phyloP scores from a whole-genome alignment of 2,329 filamentous ascomycete species.

The Penicillium janthinellum region DNA sequence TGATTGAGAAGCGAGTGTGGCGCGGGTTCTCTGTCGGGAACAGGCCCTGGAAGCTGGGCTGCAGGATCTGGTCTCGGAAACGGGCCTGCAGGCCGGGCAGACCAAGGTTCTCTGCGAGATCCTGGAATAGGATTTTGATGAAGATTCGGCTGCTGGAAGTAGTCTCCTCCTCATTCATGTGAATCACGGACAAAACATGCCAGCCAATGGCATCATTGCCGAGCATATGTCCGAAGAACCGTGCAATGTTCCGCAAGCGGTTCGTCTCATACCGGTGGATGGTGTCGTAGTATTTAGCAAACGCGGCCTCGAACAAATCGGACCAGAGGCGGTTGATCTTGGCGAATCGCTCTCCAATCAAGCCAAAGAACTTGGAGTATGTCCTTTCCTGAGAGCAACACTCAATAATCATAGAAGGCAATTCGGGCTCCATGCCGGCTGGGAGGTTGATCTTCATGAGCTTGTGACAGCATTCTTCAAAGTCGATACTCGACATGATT shows the following conservation, averaged over 20 bases:
- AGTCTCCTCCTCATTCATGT: constrained; percentile 94
- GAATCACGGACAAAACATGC: constrained; percentile 83
- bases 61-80: constrained; percentile 75
- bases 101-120: constrained; percentile 83
- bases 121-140: constrained; percentile 96
- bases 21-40: constrained; percentile 88
- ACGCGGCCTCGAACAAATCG: constrained; percentile 86
- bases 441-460: constrained; percentile 92
- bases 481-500: constrained; percentile 94
- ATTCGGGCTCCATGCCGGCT: constrained; percentile 79
- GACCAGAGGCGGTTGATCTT: constrained; percentile 96
- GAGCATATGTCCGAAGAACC: constrained; percentile 91
- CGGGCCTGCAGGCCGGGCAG: constrained; percentile 76
- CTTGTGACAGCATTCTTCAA: constrained; percentile 97
- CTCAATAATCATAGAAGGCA: constrained; percentile 96
- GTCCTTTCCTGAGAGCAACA: constrained; percentile 96
- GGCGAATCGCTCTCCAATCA: constrained; percentile 91
- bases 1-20: constrained; percentile 95
- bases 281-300: constrained; percentile 92
- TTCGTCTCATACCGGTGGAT: constrained; percentile 98
- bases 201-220: constrained; percentile 87
- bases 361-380: constrained; percentile 94
- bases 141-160: constrained; percentile 97
- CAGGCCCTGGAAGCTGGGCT: constrained; percentile 76
- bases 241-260: constrained; percentile 87